These are phyloP conservation scores for Eutrema salsugineum DNA, from an alignment of 441 rosid genomes.

Conservation along the genomic window DNA sequence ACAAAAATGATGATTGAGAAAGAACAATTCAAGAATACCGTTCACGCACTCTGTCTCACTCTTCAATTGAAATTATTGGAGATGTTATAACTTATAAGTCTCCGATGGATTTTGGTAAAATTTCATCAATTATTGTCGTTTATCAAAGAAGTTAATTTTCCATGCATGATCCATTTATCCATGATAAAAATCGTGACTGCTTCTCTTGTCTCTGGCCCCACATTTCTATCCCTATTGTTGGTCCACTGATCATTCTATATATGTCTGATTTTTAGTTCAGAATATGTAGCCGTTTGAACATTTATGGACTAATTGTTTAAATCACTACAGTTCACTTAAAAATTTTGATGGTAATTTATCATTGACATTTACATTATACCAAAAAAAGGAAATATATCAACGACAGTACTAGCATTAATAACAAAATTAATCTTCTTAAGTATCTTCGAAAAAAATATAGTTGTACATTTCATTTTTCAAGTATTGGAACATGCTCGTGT, in stretches of 20 bases:
- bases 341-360: too few relatives aligned
- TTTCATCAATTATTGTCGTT: neutral
- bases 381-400: neutral
- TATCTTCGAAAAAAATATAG: too few relatives aligned
- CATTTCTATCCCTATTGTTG: neutral
- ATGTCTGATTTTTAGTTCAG: neutral
- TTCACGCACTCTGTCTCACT: neutral
- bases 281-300: too few relatives aligned
- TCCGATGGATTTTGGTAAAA: neutral
- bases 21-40: neutral
- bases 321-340: too few relatives aligned
- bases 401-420: too few relatives aligned
- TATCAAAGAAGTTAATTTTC: neutral
- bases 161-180: neutral
- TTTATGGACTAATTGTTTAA: too few relatives aligned
- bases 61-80: neutral
- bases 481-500: neutral
- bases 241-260: neutral
- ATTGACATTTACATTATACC: neutral
- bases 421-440: neutral
- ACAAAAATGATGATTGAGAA: neutral
- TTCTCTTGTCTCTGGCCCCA: neutral
- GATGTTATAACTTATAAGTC: conserved; percentile 10
- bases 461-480: neutral
- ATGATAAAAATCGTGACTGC: neutral